A percentile compares a stretch with the other conserved stretches of the same genome.
phyloP scores from a whole-genome alignment of 371 early-diverging fungal species.

The Actinomucor elegans region DNA sequence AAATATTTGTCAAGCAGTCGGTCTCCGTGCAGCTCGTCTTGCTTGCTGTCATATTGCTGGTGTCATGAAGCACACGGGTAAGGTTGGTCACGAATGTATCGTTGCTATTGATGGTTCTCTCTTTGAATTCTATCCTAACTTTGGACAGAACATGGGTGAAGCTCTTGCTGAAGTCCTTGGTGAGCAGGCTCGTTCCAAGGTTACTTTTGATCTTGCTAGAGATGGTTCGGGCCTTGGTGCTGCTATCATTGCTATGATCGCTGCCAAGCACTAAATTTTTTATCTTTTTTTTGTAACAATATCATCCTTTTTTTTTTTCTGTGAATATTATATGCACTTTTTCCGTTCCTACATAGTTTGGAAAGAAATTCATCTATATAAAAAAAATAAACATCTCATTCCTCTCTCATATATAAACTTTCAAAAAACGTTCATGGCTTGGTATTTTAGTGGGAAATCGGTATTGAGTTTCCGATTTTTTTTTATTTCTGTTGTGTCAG shows the following conservation, averaged over 20 bases:
- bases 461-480: too few species aligned
- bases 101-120: constrained; percentile 86
- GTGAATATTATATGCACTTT: not conserved
- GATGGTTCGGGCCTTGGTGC: constrained; percentile 54
- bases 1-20: constrained; percentile 79
- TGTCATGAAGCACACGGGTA: constrained; percentile 57
- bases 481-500: too few species aligned
- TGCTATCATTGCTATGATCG: constrained; percentile 51
- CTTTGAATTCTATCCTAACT: constrained; percentile 90
- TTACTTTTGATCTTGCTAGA: constrained; percentile 39
- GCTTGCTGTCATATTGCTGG: constrained; percentile 81
- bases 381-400: too few species aligned
- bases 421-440: too few species aligned
- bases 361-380: too few species aligned
- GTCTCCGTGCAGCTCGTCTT: constrained; percentile 85
- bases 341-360: not conserved
- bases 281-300: not conserved
- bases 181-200: constrained; percentile 37
- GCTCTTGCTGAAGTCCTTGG: constrained; percentile 77
- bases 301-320: not conserved
- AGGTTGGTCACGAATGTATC: constrained; percentile 55
- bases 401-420: too few species aligned
- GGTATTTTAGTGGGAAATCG: too few species aligned
- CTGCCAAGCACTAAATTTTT: constrained; percentile 20
- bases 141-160: constrained; percentile 72